phyloP scores from a whole-genome alignment of 768 basidiomycete species.

The Naganishia randhawae region DNA sequence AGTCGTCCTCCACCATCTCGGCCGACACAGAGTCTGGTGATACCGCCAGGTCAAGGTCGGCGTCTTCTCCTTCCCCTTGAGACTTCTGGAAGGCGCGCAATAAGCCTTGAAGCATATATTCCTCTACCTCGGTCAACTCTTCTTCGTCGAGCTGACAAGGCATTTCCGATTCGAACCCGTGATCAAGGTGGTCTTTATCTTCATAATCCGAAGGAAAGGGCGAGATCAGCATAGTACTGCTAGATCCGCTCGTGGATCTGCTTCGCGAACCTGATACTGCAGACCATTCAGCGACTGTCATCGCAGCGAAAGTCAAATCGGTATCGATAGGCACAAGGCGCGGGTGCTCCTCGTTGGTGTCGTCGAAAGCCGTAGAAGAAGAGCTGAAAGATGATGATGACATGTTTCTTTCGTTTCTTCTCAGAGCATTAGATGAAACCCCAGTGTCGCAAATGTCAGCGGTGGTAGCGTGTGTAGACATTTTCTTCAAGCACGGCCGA shows the following conservation, averaged over 20 bases:
- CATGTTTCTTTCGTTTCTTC: not conserved
- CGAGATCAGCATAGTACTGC: slow-evolving; percentile 12
- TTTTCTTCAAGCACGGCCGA: slow-evolving; percentile 22
- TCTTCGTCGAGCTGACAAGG: not conserved
- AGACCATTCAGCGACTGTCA: not conserved
- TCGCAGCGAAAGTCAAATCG: not conserved
- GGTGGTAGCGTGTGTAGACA: not conserved
- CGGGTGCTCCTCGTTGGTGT: not conserved
- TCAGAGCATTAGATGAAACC: not conserved
- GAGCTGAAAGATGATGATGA: slow-evolving; percentile 7
- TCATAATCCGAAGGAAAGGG: slow-evolving; percentile 8
- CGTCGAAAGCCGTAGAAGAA: not conserved
- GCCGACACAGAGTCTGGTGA: not conserved
- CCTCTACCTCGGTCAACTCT: slow-evolving; percentile 12
- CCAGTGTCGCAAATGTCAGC: not conserved
- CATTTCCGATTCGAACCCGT: not conserved
- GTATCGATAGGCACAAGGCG: not conserved
- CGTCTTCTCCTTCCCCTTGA: not conserved
- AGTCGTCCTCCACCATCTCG: not conserved
- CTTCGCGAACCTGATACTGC: not conserved
- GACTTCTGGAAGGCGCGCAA: not conserved
- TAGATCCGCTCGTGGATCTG: slow-evolving; percentile 8
- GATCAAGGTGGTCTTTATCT: not conserved
- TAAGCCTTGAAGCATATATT: slow-evolving; percentile 16
- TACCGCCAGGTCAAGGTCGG: not conserved